These are phyloP conservation scores for Talaromyces marneffei DNA, from an alignment of 2,329 filamentous ascomycete species.

Conservation along the genomic window DNA sequence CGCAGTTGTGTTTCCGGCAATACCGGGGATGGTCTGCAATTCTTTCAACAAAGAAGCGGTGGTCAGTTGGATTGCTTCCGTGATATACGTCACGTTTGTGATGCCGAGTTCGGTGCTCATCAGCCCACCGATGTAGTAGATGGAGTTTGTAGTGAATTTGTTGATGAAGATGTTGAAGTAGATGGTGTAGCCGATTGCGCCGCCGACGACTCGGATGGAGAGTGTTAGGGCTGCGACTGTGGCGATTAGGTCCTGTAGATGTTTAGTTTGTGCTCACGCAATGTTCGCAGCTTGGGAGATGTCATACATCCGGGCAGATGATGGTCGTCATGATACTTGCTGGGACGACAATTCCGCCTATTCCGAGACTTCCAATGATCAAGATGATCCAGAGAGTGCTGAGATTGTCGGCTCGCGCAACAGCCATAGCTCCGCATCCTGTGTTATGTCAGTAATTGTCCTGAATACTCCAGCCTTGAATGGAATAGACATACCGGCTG, in stretches of 20 bases:
- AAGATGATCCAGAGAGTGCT: slow-evolving; percentile 52
- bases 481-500: slow-evolving; percentile 44
- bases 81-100: slow-evolving; percentile 44
- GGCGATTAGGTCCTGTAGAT: slow-evolving; percentile 53
- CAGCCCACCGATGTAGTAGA: slow-evolving; percentile 46
- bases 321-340: slow-evolving; percentile 64
- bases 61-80: slow-evolving; percentile 49
- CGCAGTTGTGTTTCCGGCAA: slow-evolving; percentile 46
- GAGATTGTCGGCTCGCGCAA: slow-evolving; percentile 49
- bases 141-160: slow-evolving; percentile 43
- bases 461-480: neutral
- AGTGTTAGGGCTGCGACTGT: slow-evolving; percentile 64
- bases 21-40: slow-evolving; percentile 47
- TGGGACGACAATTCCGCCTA: slow-evolving; percentile 63
- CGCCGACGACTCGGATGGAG: slow-evolving; percentile 63
- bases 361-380: slow-evolving; percentile 57
- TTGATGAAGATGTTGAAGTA: slow-evolving; percentile 49
- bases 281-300: neutral
- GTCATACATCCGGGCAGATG: slow-evolving; percentile 56
- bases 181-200: slow-evolving; percentile 58
- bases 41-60: slow-evolving; percentile 47
- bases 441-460: neutral
- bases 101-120: slow-evolving; percentile 48
- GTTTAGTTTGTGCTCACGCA: neutral
- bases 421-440: slow-evolving; percentile 51